Evolutionary conservation across 1,284 basidiomycete genomes (phyloP).

Genomic region (Athelia psychrophila): DNA sequence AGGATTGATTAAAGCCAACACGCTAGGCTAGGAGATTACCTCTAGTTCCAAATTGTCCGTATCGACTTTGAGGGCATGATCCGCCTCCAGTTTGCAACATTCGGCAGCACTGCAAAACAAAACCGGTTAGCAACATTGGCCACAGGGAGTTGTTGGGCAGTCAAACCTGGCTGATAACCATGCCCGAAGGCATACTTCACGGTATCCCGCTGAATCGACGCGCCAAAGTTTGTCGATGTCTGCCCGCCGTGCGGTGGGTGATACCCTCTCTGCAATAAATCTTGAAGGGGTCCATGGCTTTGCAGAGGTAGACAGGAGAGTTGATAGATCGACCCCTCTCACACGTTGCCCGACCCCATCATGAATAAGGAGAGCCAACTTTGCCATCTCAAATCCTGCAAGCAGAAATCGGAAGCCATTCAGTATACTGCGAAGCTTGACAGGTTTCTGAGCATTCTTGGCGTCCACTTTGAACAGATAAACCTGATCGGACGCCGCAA

Average conservation of each 20-base stretch:
- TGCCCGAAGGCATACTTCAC: conserved; percentile 28
- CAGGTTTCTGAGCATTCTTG: background rate
- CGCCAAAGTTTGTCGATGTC: conserved; percentile 27
- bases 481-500: background rate
- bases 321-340: conserved; percentile 29
- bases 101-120: conserved; percentile 7
- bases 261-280: conserved; percentile 18
- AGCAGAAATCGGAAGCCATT: conserved; percentile 13
- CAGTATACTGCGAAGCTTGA: conserved; percentile 2
- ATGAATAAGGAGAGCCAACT: conserved; percentile 23
- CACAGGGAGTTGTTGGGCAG: background rate
- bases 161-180: conserved; percentile 35
- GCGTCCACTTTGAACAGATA: background rate
- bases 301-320: conserved; percentile 18
- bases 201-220: conserved; percentile 10
- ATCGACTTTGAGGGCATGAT: conserved; percentile 15
- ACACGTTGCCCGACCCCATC: conserved; percentile 19
- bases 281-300: conserved; percentile 22
- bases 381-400: conserved; percentile 30
- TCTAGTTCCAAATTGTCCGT: conserved; percentile 14
- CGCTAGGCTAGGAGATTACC: conserved; percentile 13
- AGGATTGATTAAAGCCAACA: background rate
- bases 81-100: background rate
- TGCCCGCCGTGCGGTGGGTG: conserved; percentile 11
- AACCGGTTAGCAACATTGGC: background rate